Percentiles rank a stretch among this genome's conserved stretches.
Conservation (phyloP, 2,329 filamentous ascomycete genomes). For the Trichoderma pleuroti region DNA sequence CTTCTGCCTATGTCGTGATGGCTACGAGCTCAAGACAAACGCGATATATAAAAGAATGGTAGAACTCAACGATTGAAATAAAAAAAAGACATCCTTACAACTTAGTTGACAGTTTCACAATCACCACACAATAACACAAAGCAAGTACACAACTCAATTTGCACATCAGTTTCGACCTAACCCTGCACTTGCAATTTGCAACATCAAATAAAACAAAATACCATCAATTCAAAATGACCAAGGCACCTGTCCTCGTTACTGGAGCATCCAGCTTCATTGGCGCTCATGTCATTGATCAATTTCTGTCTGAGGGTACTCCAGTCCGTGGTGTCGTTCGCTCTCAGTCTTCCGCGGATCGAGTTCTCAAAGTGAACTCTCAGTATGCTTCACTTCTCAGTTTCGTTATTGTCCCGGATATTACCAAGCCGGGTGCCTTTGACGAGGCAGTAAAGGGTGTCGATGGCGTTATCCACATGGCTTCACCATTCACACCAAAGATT, state of each 20-base stretch:
- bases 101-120: background rate
- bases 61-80: background rate
- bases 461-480: slow-evolving; percentile 1
- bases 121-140: background rate
- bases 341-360: slow-evolving; percentile 9
- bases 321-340: slow-evolving; percentile 8
- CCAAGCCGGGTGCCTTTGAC: background rate
- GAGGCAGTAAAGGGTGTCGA: background rate
- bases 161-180: background rate
- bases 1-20: background rate
- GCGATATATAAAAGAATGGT: background rate
- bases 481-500: background rate
- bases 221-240: background rate
- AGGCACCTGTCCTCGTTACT: background rate
- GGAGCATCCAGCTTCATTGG: slow-evolving; percentile 8
- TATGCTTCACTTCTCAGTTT: slow-evolving; percentile 7
- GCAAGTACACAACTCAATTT: background rate
- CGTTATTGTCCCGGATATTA: slow-evolving; percentile 3
- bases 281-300: slow-evolving; percentile 10
- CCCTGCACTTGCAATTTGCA: background rate
- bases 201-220: background rate
- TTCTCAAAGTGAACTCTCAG: background rate
- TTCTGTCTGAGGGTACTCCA: slow-evolving; percentile 5
- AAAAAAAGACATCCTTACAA: background rate
- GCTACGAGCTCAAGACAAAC: background rate